Conservation (phyloP, 345 rosid species). For the Eucalyptus viminalis region DNA sequence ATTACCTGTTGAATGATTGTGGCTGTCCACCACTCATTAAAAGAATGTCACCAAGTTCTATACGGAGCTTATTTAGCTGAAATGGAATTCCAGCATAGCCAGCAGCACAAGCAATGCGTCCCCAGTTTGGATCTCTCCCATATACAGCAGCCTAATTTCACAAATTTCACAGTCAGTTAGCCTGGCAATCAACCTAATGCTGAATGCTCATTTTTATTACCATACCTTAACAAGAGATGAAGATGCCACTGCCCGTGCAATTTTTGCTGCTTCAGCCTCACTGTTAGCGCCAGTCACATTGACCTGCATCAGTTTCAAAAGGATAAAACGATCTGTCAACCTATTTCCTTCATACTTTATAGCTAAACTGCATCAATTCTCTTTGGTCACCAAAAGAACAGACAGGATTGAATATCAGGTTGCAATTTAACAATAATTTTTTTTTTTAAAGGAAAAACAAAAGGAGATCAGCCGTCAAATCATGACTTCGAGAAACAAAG, state of each 20-base stretch:
- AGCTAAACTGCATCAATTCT: background rate
- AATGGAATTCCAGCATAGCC: slow-evolving; percentile 79
- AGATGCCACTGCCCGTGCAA: slow-evolving; percentile 89
- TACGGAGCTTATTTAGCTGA: slow-evolving; percentile 37
- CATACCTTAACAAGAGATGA: slow-evolving; percentile 91
- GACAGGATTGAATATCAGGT: background rate
- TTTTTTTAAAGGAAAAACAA: background rate
- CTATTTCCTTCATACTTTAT: background rate
- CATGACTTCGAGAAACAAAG: background rate
- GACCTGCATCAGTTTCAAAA: slow-evolving; percentile 26
- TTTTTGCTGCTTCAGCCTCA: slow-evolving; percentile 75
- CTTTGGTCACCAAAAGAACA: background rate
- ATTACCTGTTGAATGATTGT: slow-evolving; percentile 72
- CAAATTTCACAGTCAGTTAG: background rate
- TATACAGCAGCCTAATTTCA: slow-evolving; percentile 71
- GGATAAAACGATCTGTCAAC: background rate
- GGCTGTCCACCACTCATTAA: slow-evolving; percentile 94
- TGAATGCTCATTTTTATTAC: background rate
- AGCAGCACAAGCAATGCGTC: slow-evolving; percentile 92
- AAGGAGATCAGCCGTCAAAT: background rate
- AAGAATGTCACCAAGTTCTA: slow-evolving; percentile 66
- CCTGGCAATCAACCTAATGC: background rate
- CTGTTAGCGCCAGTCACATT: slow-evolving; percentile 55
- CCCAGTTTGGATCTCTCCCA: slow-evolving; percentile 98
- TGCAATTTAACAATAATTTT: background rate